Percentiles rank a stretch among this genome's conserved stretches.
phyloP scores from a whole-genome alignment of 805 yeast genomes.

The Candida alai region DNA sequence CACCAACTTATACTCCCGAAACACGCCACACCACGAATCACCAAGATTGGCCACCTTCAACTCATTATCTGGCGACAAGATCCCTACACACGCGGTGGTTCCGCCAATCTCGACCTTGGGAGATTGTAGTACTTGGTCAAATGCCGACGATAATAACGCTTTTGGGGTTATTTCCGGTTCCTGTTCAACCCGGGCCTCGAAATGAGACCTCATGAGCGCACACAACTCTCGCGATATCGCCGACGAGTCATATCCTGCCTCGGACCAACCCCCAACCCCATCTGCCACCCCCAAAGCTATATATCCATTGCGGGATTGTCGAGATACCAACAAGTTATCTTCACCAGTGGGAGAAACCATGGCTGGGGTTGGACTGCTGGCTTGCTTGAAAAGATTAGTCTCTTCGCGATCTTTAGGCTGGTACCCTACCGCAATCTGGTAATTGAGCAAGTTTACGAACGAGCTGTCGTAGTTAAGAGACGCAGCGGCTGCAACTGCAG shows the following conservation, averaged over 20 bases:
- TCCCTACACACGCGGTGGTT: constrained; percentile 87
- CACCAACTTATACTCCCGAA: constrained; percentile 60
- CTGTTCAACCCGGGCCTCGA: constrained; percentile 13
- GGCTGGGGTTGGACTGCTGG: constrained; percentile 30
- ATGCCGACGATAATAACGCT: constrained; percentile 54
- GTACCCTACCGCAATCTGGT: constrained; percentile 63
- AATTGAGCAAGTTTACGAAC: constrained; percentile 29
- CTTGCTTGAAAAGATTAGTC: constrained; percentile 40
- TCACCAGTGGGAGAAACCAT: constrained; percentile 61
- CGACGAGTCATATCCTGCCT: constrained; percentile 84
- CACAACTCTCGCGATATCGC: constrained; percentile 83
- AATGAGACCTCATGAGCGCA: constrained; percentile 44
- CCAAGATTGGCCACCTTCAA: constrained; percentile 79
- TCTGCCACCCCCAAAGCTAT: constrained; percentile 82
- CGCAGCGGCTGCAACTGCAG: constrained; percentile 18
- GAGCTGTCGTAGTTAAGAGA: constrained; percentile 15
- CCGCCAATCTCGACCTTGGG: constrained; percentile 83
- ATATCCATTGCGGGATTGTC: constrained; percentile 30
- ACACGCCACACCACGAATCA: constrained; percentile 91
- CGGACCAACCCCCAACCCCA: constrained; percentile 98
- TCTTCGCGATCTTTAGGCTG: constrained; percentile 68
- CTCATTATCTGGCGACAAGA: constrained; percentile 52
- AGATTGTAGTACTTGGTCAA: constrained; percentile 45
- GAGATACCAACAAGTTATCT: constrained; percentile 62
- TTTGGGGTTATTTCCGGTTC: constrained; percentile 34